Evolutionary conservation across 306 rosid species (phyloP), one percentile per base, ranked within the genome.

Genomic region (Castanospermum australe): DNA sequence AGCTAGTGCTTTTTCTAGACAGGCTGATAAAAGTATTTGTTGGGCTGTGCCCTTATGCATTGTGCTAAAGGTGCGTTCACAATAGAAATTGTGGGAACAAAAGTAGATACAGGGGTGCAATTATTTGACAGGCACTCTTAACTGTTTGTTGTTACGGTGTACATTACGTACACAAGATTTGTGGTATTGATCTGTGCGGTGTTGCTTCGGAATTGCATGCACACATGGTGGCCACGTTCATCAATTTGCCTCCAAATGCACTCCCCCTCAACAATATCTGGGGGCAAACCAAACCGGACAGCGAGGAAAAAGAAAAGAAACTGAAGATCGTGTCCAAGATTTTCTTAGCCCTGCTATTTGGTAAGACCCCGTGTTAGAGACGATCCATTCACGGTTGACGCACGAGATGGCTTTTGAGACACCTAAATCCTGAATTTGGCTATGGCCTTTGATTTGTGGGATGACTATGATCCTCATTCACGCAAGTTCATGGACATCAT

Each of bases 71-170:
- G 48, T 47, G 73, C n/a, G 77, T 82, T 81, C 48, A 55, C 18
- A 48, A 67, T 41, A 65, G 22, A 78, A 67, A 60, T 25, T 59
- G 78, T 71, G 69, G 81, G 62, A 45, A 52, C 62, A 76, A 84
- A 89, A 79, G 70, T 70, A 77, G 66, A 72, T 45, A 47, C 32
- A 41, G 38, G 45, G 38, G 81, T 71, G 79, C 85, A 87, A 85
- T 88, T 82, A 84, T 88, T 84, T 80, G 91, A 84, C 39, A 80
- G 78, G 78, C 82, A 85, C 84, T 12, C 38, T 56, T 66, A 79
- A 82, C n/a, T n/a, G n/a, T 84, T 84, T 57, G 66, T 63, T 71
- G 81, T 73, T 76, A 39, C 63, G 78, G 66, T 67, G 28, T 21
- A 32, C 66, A 71, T 20, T 54, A n/a, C n/a, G n/a, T n/a, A 71